These are phyloP conservation scores for Gossypium schwendimanii DNA, from an alignment of 441 rosid species.

Conservation along the genomic window DNA sequence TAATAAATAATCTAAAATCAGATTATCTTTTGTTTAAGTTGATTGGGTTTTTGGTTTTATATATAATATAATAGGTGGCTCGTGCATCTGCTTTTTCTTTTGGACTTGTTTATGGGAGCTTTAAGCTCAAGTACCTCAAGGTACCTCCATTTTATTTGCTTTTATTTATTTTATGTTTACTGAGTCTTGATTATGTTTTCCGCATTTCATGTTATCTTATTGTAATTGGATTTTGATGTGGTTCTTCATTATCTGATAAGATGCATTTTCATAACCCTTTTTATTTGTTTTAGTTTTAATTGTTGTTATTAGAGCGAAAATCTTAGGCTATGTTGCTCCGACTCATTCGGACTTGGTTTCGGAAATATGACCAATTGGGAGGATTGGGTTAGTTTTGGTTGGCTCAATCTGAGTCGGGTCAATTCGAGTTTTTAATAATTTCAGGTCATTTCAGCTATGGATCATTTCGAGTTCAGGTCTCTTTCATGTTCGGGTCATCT, in stretches of 20 bases:
- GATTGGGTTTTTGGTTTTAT: slow-evolving; percentile 1
- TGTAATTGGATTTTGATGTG: not conserved
- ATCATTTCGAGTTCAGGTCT: too few relatives aligned
- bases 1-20: not conserved
- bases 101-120: slow-evolving; percentile 57
- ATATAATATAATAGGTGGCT: slow-evolving; percentile 40
- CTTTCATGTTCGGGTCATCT: too few relatives aligned
- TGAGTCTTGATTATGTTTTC: not conserved
- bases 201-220: not conserved
- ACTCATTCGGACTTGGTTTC: not conserved
- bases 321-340: too few relatives aligned
- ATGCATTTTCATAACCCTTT: not conserved
- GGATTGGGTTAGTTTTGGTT: too few relatives aligned
- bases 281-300: not conserved
- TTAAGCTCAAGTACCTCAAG: slow-evolving; percentile 59
- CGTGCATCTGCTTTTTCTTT: slow-evolving; percentile 62
- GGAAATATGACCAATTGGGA: not conserved
- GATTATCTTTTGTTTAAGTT: not conserved
- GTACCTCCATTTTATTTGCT: slow-evolving; percentile 18
- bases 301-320: not conserved
- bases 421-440: too few relatives aligned
- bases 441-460: too few relatives aligned
- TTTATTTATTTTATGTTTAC: not conserved
- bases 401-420: too few relatives aligned
- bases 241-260: not conserved